Base-by-base conservation (phyloP, 208 protist species). In the Trypanosomatidae sp. region DNA sequence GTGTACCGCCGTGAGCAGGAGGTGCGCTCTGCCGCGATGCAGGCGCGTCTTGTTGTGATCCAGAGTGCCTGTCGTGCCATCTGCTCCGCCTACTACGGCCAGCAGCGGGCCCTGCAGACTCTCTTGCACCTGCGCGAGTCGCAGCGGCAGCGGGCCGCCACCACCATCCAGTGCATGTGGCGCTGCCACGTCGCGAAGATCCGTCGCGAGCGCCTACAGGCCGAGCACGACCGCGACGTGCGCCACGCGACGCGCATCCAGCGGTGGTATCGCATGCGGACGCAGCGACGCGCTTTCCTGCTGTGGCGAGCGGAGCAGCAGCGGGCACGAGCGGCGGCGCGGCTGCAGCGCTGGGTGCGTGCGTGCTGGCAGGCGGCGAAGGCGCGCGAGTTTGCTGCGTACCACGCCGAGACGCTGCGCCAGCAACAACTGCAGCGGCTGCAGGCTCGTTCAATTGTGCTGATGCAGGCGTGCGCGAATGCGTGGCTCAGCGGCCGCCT, bases 141-240 rank as follows among this genome's bases (percentile, higher is more conserved):
- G 19, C 75, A 76, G 33, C 73, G 83, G 41, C 53, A 85, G 44
- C 15, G 30, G 8, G 84, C 85, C 0, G 92, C 89, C 25, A 87
- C 79, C 22, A 74, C 62, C 56, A 86, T 97, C 25, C 92, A 97
- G 79, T 85, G 84, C 59, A 62, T 91, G 68, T 95, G 89, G 90
- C 92, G 92, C 60, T 75, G 71, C 53, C 83, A 87, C 78, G 82
- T 91, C 28, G 90, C 92, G 5, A 62, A 73, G 22, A 88, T 91
- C 62, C 82, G 65, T 19, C 73, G 75, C n/a, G 88, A 80, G 71
- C 90, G 89, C 19, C 73, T 94, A 25, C 80, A 82, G 65, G 90
- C 90, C n/a, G 90, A 94, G 67, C 72, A 77, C 30, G 77, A 82
- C 52, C 72, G 85, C n/a, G 69, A 70, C 43, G 59, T 84, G 60